phyloP scores from a whole-genome alignment of 345 rosid genomes.

The Murraya koenigii region DNA sequence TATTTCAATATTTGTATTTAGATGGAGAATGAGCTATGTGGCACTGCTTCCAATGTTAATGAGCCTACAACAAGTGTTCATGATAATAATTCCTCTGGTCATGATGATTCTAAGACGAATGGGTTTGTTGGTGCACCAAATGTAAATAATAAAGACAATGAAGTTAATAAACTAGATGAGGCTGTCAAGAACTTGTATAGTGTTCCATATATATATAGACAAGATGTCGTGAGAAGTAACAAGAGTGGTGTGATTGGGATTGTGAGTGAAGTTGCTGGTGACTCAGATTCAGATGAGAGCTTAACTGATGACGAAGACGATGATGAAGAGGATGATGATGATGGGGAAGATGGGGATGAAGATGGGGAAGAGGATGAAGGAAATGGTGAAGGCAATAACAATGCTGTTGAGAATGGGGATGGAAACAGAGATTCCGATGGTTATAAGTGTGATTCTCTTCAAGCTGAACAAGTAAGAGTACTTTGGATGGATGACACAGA shows the following conservation, averaged over 20 bases:
- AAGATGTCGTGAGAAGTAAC: constrained; percentile 75
- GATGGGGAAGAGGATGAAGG: constrained; percentile 24
- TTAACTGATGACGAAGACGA: constrained; percentile 60
- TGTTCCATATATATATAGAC: constrained; percentile 56
- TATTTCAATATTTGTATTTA: constrained; percentile 22
- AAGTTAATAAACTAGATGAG: constrained; percentile 27
- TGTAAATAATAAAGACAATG: constrained; percentile 22
- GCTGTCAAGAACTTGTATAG: constrained; percentile 29
- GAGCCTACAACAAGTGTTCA: constrained; percentile 22
- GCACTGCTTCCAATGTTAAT: constrained; percentile 28
- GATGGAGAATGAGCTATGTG: constrained; percentile 57
- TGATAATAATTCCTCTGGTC: constrained; percentile 13
- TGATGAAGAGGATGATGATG: constrained; percentile 28
- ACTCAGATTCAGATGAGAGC: constrained; percentile 82
- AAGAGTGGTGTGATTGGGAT: constrained; percentile 59
- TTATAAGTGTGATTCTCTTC: constrained; percentile 57
- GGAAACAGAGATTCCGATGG: constrained; percentile 26
- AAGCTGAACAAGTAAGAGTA: constrained; percentile 79
- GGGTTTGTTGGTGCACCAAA: constrained; percentile 28
- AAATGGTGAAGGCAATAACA: constrained; percentile 27
- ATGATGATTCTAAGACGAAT: constrained; percentile 24
- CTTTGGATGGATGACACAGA: constrained; percentile 82
- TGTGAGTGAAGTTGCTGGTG: constrained; percentile 91
- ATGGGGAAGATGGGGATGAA: constrained; percentile 22
- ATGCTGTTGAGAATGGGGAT: constrained; percentile 30